A percentile compares a stretch with the other conserved stretches of the same genome.
Evolutionary conservation across 768 basidiomycete species (phyloP).

Genomic region (Pleurotus djamor): DNA sequence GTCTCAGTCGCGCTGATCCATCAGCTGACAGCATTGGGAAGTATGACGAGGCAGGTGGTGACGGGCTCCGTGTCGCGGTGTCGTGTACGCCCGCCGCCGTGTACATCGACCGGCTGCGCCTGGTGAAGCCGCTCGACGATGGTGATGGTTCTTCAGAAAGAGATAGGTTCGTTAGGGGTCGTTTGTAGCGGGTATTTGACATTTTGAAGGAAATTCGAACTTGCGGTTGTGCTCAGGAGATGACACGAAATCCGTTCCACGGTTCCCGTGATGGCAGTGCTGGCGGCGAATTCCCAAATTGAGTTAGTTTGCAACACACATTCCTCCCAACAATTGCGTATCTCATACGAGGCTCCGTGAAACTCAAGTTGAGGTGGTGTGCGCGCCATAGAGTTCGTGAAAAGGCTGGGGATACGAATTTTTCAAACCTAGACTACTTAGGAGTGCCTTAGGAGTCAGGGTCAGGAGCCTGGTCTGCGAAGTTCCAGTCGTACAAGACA

Average conservation of each 20-base stretch:
- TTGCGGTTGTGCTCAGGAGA: background rate
- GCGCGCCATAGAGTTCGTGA: too few species aligned
- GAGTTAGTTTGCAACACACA: too few species aligned
- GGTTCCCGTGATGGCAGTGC: background rate
- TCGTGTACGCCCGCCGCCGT: slow-evolving; percentile 14
- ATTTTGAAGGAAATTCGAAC: background rate
- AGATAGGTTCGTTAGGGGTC: slow-evolving; percentile 28
- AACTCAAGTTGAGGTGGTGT: too few species aligned
- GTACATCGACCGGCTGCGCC: slow-evolving; percentile 20
- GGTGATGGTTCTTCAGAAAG: slow-evolving; percentile 31
- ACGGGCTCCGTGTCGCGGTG: slow-evolving; percentile 33
- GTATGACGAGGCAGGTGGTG: slow-evolving; percentile 82
- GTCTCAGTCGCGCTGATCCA: slow-evolving; percentile 47
- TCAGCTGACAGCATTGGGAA: slow-evolving; percentile 60
- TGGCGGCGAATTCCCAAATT: too few species aligned
- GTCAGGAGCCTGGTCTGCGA: too few species aligned
- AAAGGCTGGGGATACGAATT: too few species aligned
- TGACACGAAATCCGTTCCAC: background rate
- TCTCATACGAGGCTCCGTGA: too few species aligned
- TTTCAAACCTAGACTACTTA: too few species aligned
- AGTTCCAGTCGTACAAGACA: too few species aligned
- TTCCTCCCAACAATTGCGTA: too few species aligned
- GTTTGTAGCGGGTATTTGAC: slow-evolving; percentile 22
- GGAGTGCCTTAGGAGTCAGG: too few species aligned
- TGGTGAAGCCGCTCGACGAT: slow-evolving; percentile 30